These are phyloP conservation scores for Alternaria sp. DNA, from an alignment of 2,329 filamentous ascomycete genomes.

Conservation along the genomic window DNA sequence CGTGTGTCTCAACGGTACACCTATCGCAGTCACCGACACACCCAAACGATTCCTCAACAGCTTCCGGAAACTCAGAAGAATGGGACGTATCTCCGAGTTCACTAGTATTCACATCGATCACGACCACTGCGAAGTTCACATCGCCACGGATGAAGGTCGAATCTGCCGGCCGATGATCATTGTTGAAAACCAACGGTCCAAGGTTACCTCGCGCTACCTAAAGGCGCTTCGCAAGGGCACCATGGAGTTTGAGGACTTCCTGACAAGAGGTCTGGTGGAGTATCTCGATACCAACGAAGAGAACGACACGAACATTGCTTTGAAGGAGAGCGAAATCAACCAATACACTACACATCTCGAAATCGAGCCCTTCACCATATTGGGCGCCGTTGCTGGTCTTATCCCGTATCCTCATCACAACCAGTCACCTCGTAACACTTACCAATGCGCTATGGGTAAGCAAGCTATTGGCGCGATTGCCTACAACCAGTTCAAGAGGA, in stretches of 20 bases:
- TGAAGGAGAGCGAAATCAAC: slow-evolving; percentile 85
- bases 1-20: slow-evolving; percentile 94
- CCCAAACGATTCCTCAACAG: slow-evolving; percentile 85
- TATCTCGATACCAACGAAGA: slow-evolving; percentile 99
- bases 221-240: slow-evolving; percentile 81
- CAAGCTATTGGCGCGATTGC: slow-evolving; percentile 98
- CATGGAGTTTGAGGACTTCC: slow-evolving; percentile 91
- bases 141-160: slow-evolving; percentile 94
- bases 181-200: slow-evolving; percentile 85
- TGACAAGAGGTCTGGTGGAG: slow-evolving; percentile 88
- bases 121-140: slow-evolving; percentile 88
- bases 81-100: slow-evolving; percentile 92
- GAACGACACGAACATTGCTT: slow-evolving; percentile 91
- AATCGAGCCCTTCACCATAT: slow-evolving; percentile 96
- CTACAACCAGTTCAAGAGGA: slow-evolving; percentile 96
- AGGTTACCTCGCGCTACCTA: slow-evolving; percentile 78
- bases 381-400: slow-evolving; percentile 92
- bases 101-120: slow-evolving; percentile 96
- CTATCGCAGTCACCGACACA: slow-evolving; percentile 82
- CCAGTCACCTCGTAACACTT: slow-evolving; percentile 97
- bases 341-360: slow-evolving; percentile 90
- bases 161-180: slow-evolving; percentile 97
- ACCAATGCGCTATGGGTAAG: slow-evolving; percentile 99
- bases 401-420: slow-evolving; percentile 99
- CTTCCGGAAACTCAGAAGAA: slow-evolving; percentile 86